phyloP scores from a whole-genome alignment of 2,329 filamentous ascomycete genomes.

The Paraconiothyrium sp. region DNA sequence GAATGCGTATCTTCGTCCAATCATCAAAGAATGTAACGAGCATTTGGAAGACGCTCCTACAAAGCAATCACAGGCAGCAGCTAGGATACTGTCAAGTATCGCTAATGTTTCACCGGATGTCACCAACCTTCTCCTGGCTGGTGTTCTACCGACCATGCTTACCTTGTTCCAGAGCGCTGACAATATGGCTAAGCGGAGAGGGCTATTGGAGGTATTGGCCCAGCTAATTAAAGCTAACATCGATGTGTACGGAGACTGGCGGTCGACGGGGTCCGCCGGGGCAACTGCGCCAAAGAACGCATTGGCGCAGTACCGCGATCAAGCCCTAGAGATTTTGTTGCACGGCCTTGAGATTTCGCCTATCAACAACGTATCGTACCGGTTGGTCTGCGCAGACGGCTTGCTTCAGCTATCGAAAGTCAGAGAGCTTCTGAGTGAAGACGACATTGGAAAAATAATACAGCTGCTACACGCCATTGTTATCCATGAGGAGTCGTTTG shows the following conservation, averaged over 20 bases:
- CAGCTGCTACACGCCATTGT: slow-evolving; percentile 70
- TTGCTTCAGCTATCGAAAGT: slow-evolving; percentile 55
- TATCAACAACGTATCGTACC: slow-evolving; percentile 60
- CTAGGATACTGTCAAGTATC: slow-evolving; percentile 67
- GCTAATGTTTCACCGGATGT: slow-evolving; percentile 64
- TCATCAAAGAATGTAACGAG: slow-evolving; percentile 73
- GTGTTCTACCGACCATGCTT: slow-evolving; percentile 66
- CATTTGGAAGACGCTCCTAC: slow-evolving; percentile 74
- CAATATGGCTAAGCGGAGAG: slow-evolving; percentile 69
- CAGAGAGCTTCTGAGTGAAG: slow-evolving; percentile 52
- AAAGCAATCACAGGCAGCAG: slow-evolving; percentile 72
- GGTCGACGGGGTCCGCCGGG: slow-evolving; percentile 51
- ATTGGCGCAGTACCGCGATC: slow-evolving; percentile 51
- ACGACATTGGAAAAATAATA: slow-evolving; percentile 60
- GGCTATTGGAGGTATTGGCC: slow-evolving; percentile 68
- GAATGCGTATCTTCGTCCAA: slow-evolving; percentile 65
- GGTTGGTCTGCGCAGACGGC: slow-evolving; percentile 56
- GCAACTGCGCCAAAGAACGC: slow-evolving; percentile 46
- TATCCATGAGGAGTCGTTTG: slow-evolving; percentile 65
- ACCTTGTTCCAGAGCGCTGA: slow-evolving; percentile 69
- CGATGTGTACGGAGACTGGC: slow-evolving; percentile 66
- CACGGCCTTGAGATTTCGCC: slow-evolving; percentile 56
- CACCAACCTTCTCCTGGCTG: slow-evolving; percentile 65
- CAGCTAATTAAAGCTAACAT: slow-evolving; percentile 67
- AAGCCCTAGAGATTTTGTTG: slow-evolving; percentile 54